Conservation (phyloP, 2,329 filamentous ascomycete species). For the Nemania serpens region DNA sequence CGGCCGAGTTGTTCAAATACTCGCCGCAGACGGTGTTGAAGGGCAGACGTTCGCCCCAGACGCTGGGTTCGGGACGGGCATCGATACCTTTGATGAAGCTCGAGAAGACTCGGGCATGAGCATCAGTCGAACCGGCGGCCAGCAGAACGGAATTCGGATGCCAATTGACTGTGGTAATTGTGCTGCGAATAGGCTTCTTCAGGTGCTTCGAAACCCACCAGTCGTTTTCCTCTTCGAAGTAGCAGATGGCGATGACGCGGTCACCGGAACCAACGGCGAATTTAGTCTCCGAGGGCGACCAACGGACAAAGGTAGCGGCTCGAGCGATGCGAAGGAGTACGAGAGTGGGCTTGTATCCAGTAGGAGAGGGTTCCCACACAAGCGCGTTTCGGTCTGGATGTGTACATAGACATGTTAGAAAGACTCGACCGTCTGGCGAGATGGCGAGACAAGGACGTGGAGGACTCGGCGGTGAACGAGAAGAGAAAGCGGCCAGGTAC, state of each 20-base stretch:
- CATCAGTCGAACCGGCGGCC: constrained; percentile 94
- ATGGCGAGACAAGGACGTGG: too few relatives aligned
- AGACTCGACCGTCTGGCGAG: not conserved
- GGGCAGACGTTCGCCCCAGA: constrained; percentile 92
- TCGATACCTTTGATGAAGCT: constrained; percentile 97
- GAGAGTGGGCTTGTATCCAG: constrained; percentile 94
- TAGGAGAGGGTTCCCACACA: constrained; percentile 93
- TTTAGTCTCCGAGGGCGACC: constrained; percentile 95
- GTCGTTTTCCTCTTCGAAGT: constrained; percentile 99
- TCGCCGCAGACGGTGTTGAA: constrained; percentile 99
- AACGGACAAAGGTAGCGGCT: constrained; percentile 94
- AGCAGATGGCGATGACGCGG: constrained; percentile 93
- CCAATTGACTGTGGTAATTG: constrained; percentile 93
- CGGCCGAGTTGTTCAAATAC: constrained; percentile 92
- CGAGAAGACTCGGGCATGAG: constrained; percentile 92
- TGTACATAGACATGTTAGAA: not conserved
- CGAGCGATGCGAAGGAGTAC: constrained; percentile 97
- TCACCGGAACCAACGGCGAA: constrained; percentile 97
- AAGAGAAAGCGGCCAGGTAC: constrained; percentile 50
- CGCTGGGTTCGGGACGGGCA: constrained; percentile 78
- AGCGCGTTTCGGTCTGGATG: constrained; percentile 88
- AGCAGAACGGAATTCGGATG: constrained; percentile 96
- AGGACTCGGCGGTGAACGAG: not conserved
- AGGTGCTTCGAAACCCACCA: constrained; percentile 99
- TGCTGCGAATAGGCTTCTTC: constrained; percentile 98